Percentiles rank a stretch among this genome's conserved stretches.
These are phyloP conservation scores for Thielaviopsis euricoi DNA, from an alignment of 2,329 filamentous ascomycete genomes.

Conservation along the genomic window DNA sequence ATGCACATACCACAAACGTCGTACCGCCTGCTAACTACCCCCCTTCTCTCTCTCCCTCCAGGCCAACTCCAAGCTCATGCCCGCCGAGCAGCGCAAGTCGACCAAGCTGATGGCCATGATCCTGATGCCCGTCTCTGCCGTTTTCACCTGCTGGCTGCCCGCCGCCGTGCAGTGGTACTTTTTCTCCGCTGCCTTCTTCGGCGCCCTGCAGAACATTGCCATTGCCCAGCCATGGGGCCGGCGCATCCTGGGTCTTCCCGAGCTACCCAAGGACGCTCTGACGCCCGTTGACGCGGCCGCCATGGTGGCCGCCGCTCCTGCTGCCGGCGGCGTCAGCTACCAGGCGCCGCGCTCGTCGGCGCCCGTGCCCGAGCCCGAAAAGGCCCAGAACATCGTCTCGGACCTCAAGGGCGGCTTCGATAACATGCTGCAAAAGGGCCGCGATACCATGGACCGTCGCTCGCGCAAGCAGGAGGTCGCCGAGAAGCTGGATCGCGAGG, in stretches of 20 bases:
- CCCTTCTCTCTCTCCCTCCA: too few relatives aligned
- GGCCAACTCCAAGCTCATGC: slow-evolving; percentile 22
- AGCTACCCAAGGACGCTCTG: slow-evolving; percentile 13
- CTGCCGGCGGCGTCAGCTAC: slow-evolving; percentile 15
- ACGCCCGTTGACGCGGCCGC: slow-evolving; percentile 7
- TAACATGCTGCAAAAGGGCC: slow-evolving; percentile 21
- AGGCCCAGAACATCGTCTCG: slow-evolving; percentile 18
- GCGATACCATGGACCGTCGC: slow-evolving; percentile 19
- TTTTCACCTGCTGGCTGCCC: slow-evolving; percentile 30
- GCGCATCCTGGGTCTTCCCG: slow-evolving; percentile 22
- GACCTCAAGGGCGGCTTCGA: slow-evolving; percentile 24
- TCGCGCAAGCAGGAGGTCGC: slow-evolving; percentile 22
- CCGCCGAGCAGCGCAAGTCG: slow-evolving; percentile 20
- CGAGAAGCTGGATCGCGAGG: slow-evolving; percentile 22
- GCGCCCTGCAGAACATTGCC: slow-evolving; percentile 20
- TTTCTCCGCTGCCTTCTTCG: slow-evolving; percentile 21
- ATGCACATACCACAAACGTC: too few relatives aligned
- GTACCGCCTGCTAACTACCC: too few relatives aligned
- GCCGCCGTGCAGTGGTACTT: slow-evolving; percentile 34
- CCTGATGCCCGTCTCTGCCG: slow-evolving; percentile 27
- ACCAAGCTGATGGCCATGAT: slow-evolving; percentile 26
- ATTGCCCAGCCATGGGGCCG: slow-evolving; percentile 26
- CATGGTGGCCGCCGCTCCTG: not conserved
- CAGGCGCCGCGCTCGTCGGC: slow-evolving; percentile 19
- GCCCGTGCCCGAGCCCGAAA: slow-evolving; percentile 10